These are phyloP conservation scores for Diospyros kaki DNA, from an alignment of 148 eudicot species.

Conservation along the genomic window DNA sequence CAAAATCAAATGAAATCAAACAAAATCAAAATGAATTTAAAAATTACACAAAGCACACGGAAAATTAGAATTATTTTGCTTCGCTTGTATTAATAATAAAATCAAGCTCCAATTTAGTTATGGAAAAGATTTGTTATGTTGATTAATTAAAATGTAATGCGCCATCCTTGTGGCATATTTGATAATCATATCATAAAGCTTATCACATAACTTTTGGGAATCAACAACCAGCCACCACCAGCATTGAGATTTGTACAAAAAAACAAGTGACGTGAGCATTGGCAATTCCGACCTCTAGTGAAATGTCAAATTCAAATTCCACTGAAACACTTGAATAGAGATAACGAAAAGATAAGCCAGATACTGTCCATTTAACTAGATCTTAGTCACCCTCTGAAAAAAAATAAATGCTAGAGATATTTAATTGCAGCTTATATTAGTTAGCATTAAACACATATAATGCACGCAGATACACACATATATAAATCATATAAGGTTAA, in stretches of 20 bases:
- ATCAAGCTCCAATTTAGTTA: no score
- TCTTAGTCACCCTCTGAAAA: slow-evolving; percentile 17
- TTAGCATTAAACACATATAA: no score
- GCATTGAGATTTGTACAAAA: slow-evolving; percentile 6
- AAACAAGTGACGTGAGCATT: slow-evolving; percentile 6
- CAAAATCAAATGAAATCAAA: no score
- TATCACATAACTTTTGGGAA: background rate
- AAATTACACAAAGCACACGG: no score
- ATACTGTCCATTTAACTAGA: slow-evolving; percentile 15
- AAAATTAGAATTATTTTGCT: no score
- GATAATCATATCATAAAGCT: background rate
- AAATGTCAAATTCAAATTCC: slow-evolving; percentile 9
- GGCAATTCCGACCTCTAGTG: slow-evolving; percentile 7
- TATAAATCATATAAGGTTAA: slow-evolving; percentile 14
- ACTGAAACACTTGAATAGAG: background rate
- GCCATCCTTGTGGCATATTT: no score
- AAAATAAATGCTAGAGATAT: background rate
- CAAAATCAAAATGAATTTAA: no score
- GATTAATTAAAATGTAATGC: no score
- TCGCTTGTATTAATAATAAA: no score
- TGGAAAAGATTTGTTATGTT: no score
- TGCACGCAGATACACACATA: no score
- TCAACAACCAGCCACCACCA: background rate
- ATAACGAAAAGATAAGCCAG: background rate
- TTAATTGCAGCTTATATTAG: no score